These are phyloP conservation scores for Epichloe gansuensis DNA, from an alignment of 2,329 filamentous ascomycete species.

Conservation along the genomic window DNA sequence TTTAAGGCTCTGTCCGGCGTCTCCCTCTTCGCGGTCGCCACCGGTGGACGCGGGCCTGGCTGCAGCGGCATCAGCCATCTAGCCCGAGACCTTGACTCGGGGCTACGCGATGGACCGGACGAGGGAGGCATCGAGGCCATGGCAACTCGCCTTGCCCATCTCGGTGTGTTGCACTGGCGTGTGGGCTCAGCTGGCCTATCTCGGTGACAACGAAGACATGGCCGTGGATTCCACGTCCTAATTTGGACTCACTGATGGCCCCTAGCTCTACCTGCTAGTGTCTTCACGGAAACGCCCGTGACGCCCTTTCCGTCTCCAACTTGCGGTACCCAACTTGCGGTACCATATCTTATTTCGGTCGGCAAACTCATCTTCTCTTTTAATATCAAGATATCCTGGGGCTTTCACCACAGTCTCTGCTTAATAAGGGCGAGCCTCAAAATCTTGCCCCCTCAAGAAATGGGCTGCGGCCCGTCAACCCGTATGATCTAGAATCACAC, in stretches of 20 bases:
- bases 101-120: conserved; percentile 32
- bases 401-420: neutral
- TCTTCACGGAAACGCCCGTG: too few relatives aligned
- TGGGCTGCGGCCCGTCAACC: too few relatives aligned
- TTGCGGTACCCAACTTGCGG: too few relatives aligned
- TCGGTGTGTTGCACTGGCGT: conserved; percentile 78
- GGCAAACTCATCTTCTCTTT: too few relatives aligned
- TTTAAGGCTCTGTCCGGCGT: conserved; percentile 41
- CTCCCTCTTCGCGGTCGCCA: conserved; percentile 42
- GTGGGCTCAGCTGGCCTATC: conserved; percentile 68
- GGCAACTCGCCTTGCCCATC: conserved; percentile 67
- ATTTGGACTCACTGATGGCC: neutral
- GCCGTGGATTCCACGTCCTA: conserved; percentile 15
- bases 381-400: neutral
- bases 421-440: neutral
- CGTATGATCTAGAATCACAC: neutral
- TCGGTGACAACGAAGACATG: conserved; percentile 27
- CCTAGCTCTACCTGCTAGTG: too few relatives aligned
- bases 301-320: too few relatives aligned
- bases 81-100: conserved; percentile 21
- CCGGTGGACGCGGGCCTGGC: conserved; percentile 34
- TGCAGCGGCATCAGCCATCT: conserved; percentile 23
- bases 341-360: too few relatives aligned
- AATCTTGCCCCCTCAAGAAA: neutral
- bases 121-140: conserved; percentile 52